These are phyloP conservation scores for Camelina hispida DNA, from an alignment of 345 rosid species.

Conservation along the genomic window DNA sequence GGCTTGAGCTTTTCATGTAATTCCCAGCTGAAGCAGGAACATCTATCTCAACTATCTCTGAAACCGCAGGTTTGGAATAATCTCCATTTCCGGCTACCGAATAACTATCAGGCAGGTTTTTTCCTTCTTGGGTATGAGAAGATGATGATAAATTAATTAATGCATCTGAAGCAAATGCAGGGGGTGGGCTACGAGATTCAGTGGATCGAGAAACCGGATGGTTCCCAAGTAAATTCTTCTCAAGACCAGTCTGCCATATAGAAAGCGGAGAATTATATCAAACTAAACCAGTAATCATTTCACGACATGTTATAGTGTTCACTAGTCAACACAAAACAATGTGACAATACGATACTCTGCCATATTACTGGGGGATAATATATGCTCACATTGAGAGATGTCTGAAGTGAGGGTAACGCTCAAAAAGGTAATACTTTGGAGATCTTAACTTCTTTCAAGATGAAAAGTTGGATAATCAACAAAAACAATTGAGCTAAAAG, in stretches of 20 bases:
- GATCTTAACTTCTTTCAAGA: conserved; percentile 25
- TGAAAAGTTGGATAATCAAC: conserved; percentile 8
- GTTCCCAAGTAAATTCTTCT: conserved; percentile 83
- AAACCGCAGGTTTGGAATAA: conserved; percentile 54
- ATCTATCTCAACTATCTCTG: conserved; percentile 92
- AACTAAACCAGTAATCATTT: conserved; percentile 19
- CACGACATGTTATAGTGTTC: conserved; percentile 2
- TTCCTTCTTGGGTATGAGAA: conserved; percentile 51
- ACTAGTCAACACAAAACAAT: background rate
- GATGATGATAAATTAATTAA: conserved; percentile 55
- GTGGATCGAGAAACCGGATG: conserved; percentile 74
- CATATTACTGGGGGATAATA: background rate
- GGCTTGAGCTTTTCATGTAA: conserved; percentile 72
- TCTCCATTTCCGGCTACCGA: conserved; percentile 49
- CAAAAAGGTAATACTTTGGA: background rate
- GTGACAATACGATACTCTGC: conserved; percentile 11
- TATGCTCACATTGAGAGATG: conserved; percentile 10
- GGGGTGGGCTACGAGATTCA: conserved; percentile 69
- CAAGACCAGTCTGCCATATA: conserved; percentile 77
- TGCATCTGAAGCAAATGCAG: conserved; percentile 79
- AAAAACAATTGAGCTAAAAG: conserved; percentile 12
- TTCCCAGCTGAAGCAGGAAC: conserved; percentile 72
- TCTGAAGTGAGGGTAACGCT: conserved; percentile 2
- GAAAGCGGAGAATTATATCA: conserved; percentile 13
- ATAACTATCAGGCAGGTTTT: conserved; percentile 50